Evolutionary conservation across 257 asterid genomes (phyloP), one percentile per base, ranked within the genome.

Genomic region (Forsythia suspensa): DNA sequence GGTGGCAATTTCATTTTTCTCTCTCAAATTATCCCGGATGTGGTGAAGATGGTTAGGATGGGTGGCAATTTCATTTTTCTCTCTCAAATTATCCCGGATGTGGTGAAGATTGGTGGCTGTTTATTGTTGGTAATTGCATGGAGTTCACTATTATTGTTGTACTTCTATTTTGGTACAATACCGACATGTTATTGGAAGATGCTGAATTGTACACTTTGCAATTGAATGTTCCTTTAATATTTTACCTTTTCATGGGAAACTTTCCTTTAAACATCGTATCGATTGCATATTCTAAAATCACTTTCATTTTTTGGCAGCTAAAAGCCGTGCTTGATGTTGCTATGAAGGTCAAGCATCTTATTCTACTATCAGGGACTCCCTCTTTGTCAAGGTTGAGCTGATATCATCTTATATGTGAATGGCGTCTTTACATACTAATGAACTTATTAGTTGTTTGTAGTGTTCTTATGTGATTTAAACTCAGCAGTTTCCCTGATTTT

Each of bases 331-430:
- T 93, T 84, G 95, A 88, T 65, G 80, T 92, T 78, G 92, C 97
- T 59, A 12, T 66, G 77, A 95, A 93, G 88, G 93, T 85, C 84
- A 91, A 92, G 80, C 98, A 92, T 86, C 89, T 92, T 76, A 87
- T 95, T 88, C 92, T 95, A 75, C 85, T 95, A 34, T 95, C 99
- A 20, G 99, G 99, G 87, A 95, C 99, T 80, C 99, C 99, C 81
- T 95, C 98, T 76, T 84, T 95, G 88, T 93, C 99, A 86, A 95
- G 99, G 98, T 95, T 92, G 88, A 77, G 82, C 70, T 76, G 51
- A 82, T 72, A 76, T 80, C 83, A 55, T 81, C 79, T 38, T 80
- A 39, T 71, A 21, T 59, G 42, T 76, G 11, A 40, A 48, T 72
- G 15, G 37, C 18, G 34, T 72, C 43, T 36, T 18, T 43, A 70